These are phyloP conservation scores for Colletotrichum sojae DNA, from an alignment of 2,329 filamentous ascomycete genomes.

Conservation along the genomic window DNA sequence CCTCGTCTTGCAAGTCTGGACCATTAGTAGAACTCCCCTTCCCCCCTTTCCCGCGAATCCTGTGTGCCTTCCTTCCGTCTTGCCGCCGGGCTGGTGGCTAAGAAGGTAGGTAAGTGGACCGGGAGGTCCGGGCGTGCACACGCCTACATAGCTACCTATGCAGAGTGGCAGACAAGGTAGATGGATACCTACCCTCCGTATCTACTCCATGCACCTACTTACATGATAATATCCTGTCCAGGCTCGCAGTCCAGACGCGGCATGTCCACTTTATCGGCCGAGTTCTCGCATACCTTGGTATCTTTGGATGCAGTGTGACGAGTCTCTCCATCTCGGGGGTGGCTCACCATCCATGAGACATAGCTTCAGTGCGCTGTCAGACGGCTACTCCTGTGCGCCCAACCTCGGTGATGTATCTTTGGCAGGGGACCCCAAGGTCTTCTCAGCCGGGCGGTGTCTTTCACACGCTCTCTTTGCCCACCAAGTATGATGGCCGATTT, in stretches of 20 bases:
- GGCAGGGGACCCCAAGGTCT: slow-evolving; percentile 7
- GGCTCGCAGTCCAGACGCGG: not conserved
- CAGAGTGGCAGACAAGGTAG: not conserved
- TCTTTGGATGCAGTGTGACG: slow-evolving; percentile 11
- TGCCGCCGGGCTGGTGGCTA: slow-evolving; percentile 20
- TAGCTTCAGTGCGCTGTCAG: slow-evolving; percentile 31
- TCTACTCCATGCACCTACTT: no score
- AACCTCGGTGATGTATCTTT: slow-evolving; percentile 16
- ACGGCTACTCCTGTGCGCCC: slow-evolving; percentile 19
- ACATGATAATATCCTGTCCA: no score
- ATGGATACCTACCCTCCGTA: no score
- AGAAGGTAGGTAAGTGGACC: not conserved
- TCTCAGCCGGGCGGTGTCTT: slow-evolving; percentile 1
- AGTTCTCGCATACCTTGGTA: slow-evolving; percentile 5
- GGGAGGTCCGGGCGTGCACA: no score
- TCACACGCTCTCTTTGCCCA: not conserved
- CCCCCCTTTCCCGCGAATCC: not conserved
- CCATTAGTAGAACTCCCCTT: not conserved
- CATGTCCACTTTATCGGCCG: slow-evolving; percentile 31
- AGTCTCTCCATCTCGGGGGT: slow-evolving; percentile 26
- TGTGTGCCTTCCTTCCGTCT: not conserved
- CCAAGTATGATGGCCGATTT: not conserved
- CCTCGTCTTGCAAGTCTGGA: slow-evolving; percentile 1
- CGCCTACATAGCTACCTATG: not conserved
- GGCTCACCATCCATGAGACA: slow-evolving; percentile 28